Evolutionary conservation across 2,329 filamentous ascomycete species (phyloP).

Genomic region (Fusarium sp.): DNA sequence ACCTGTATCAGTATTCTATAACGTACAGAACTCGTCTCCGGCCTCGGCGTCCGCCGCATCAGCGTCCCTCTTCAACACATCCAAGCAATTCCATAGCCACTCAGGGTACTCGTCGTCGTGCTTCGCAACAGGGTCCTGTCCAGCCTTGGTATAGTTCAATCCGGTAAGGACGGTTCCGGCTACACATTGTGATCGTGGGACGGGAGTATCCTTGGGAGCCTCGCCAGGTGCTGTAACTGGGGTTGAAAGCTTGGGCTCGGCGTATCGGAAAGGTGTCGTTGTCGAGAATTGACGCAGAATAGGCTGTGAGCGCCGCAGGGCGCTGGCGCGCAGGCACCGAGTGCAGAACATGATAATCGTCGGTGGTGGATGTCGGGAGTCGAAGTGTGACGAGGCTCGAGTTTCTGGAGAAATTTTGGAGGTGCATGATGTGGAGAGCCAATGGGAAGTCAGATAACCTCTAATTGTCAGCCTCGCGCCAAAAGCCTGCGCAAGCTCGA

Average conservation of each 20-base stretch:
- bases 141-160: constrained; percentile 81
- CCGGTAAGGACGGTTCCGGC: constrained; percentile 79
- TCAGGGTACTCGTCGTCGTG: constrained; percentile 81
- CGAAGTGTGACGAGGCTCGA: constrained; percentile 43
- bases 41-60: constrained; percentile 65
- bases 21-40: constrained; percentile 85
- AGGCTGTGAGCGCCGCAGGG: constrained; percentile 49
- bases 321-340: constrained; percentile 62
- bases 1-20: not conserved
- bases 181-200: constrained; percentile 64
- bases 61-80: constrained; percentile 67
- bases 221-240: constrained; percentile 51
- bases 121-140: constrained; percentile 77
- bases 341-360: constrained; percentile 56
- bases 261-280: constrained; percentile 51
- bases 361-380: constrained; percentile 43
- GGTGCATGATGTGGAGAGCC: constrained; percentile 40
- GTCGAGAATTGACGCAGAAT: constrained; percentile 57
- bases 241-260: constrained; percentile 54
- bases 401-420: constrained; percentile 49
- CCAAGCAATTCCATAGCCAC: constrained; percentile 83
- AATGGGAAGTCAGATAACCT: constrained; percentile 42
- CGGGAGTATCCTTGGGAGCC: constrained; percentile 47
- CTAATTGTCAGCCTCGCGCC: constrained; percentile 48
- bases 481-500: constrained; percentile 9